These are phyloP conservation scores for Colletotrichum kahawae DNA, from an alignment of 2,329 filamentous ascomycete genomes.

Conservation along the genomic window DNA sequence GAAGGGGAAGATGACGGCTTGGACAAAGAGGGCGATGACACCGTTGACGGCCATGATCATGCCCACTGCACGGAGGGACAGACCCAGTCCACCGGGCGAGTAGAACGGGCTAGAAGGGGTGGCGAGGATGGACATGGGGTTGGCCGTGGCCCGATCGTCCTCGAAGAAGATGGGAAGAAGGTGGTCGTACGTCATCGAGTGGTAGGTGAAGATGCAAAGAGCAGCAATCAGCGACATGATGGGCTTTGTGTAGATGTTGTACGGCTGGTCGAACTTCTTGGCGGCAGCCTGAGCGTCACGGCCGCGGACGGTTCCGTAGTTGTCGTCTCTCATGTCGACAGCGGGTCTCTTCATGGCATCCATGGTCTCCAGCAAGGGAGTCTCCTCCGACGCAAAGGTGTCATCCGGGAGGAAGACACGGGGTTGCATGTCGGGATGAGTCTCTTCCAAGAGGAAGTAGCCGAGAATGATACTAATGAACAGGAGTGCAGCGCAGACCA, in stretches of 20 bases:
- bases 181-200: slow-evolving; percentile 94
- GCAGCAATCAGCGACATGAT: slow-evolving; percentile 81
- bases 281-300: slow-evolving; percentile 29
- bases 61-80: slow-evolving; percentile 67
- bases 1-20: slow-evolving; percentile 65
- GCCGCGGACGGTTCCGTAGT: slow-evolving; percentile 73
- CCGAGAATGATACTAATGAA: slow-evolving; percentile 80
- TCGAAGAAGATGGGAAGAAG: slow-evolving; percentile 92
- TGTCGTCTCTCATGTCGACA: slow-evolving; percentile 77
- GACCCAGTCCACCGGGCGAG: slow-evolving; percentile 66
- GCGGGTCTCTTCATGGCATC: slow-evolving; percentile 75
- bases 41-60: slow-evolving; percentile 66
- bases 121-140: slow-evolving; percentile 37
- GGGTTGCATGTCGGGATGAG: slow-evolving; percentile 63
- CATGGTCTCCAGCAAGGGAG: slow-evolving; percentile 76
- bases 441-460: slow-evolving; percentile 85
- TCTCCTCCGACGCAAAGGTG: slow-evolving; percentile 64
- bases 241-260: slow-evolving; percentile 58
- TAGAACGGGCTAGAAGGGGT: slow-evolving; percentile 51
- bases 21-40: slow-evolving; percentile 62
- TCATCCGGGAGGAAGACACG: slow-evolving; percentile 44
- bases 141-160: slow-evolving; percentile 61
- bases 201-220: slow-evolving; percentile 89
- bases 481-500: slow-evolving; percentile 80
- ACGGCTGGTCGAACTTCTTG: slow-evolving; percentile 37